Base-by-base conservation (phyloP, 352 stramenopile genomes). In the Globisporangium nodosum region DNA sequence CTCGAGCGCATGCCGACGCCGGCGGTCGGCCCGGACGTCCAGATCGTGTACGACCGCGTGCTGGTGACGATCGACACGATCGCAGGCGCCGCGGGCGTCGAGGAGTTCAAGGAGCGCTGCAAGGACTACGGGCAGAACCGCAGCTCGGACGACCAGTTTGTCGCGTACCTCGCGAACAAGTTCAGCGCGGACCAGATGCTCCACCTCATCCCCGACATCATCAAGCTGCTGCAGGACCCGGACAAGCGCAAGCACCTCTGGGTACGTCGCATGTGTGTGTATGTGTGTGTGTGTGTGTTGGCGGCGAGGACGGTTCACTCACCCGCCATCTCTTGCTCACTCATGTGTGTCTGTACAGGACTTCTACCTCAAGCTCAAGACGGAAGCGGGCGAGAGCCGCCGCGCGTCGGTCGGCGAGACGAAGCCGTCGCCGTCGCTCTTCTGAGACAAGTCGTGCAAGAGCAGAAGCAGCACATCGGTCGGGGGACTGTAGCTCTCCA, bases 71-170 rank as follows among this genome's bases (percentile, higher is more conserved):
- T 94, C 54, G 78, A 89, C 18, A 64, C 69, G 31, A 70, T 88
- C 37, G 70, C 78, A 2, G 85, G 82, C 1, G 64, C 64, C 16
- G 48, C 64, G 6, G 80, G 78, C 39, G 85, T 90, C 47, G 78
- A 90, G 21, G 80, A 94, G 56, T 94, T 94, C 70, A 92, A 92
- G 68, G 81, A 68, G 48, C 83, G 80, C 57, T 94, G 85, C 73
- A 94, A 94, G 65, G 81, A 92, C 49, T 94, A 88, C 56, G 81
- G 85, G 30, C 85, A 94, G 71, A 91, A 88, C 67, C 80, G 81
- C 47, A 84, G 78, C 68, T 75, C 76, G 45, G 76, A 92, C 67
- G 74, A 84, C 42, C 64, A 88, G 60, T 94, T 94, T 54, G 63
- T 70, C 31, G 62, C 56, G 54, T 94, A 91, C 57, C 51, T 94